These are phyloP conservation scores for Ceratocystis colombiana DNA, from an alignment of 2,329 filamentous ascomycete genomes.

Conservation along the genomic window DNA sequence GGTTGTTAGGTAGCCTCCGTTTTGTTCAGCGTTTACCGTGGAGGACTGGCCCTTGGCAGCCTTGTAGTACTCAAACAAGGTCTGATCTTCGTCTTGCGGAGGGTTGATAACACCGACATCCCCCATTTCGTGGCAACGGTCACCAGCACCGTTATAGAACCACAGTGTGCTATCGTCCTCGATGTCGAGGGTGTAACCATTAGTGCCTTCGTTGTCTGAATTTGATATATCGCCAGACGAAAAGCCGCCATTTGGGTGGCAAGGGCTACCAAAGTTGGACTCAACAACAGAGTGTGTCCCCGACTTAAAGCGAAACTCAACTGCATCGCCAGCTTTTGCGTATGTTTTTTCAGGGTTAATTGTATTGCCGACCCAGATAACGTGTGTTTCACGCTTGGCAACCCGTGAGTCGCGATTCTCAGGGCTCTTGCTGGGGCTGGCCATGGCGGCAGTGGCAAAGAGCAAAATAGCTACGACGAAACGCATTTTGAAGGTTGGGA, in stretches of 20 bases:
- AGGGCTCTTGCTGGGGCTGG: background rate
- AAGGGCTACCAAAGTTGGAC: constrained; percentile 36
- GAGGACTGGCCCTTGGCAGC: no score
- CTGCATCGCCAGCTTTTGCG: background rate
- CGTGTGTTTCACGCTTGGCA: background rate
- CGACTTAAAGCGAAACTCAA: background rate
- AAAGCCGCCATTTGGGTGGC: constrained; percentile 30
- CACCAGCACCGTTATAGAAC: no score
- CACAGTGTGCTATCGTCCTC: no score
- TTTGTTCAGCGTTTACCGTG: no score
- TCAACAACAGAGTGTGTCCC: background rate
- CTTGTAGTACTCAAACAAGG: no score
- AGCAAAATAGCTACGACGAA: background rate
- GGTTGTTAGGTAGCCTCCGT: no score
- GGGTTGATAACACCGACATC: no score
- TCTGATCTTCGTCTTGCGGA: fast-evolving
- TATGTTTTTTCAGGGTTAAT: background rate
- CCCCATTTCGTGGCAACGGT: no score
- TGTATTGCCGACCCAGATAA: background rate
- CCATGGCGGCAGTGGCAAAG: background rate
- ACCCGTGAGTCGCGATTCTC: background rate
- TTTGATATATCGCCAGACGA: background rate
- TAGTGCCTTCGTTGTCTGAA: no score
- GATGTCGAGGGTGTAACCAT: no score
- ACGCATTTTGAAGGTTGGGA: background rate